Conservation (phyloP, 257 asterid species). For the Thymus mandschuricus region DNA sequence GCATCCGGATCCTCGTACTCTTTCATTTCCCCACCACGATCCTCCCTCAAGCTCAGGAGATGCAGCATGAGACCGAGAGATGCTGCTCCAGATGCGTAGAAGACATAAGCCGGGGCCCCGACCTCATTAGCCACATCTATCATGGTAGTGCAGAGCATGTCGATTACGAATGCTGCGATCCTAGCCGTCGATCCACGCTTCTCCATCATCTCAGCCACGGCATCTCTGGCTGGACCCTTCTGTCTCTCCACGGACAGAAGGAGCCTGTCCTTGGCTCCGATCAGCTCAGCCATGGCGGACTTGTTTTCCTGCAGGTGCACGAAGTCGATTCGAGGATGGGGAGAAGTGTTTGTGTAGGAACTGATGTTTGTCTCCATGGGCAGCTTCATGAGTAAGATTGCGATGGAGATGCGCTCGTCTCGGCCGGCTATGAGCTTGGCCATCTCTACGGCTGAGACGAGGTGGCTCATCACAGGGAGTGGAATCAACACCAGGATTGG, state of each 20-base stretch:
- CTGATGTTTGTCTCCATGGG: constrained; percentile 29
- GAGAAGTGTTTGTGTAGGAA: constrained; percentile 19
- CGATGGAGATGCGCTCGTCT: constrained; percentile 39
- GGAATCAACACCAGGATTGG: constrained; percentile 46
- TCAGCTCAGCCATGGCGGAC: neutral
- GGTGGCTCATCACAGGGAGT: constrained; percentile 44
- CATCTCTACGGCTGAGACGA: constrained; percentile 35
- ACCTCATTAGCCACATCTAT: constrained; percentile 36
- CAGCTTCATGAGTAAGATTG: constrained; percentile 40
- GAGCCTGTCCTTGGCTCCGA: neutral
- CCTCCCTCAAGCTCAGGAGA: constrained; percentile 34
- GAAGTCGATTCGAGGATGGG: constrained; percentile 32
- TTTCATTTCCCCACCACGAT: constrained; percentile 12
- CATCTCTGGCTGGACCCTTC: constrained; percentile 33
- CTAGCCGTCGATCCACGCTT: too few relatives aligned
- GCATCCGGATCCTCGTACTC: constrained; percentile 12
- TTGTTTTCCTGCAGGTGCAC: constrained; percentile 15
- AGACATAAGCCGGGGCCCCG: constrained; percentile 33
- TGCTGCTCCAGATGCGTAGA: constrained; percentile 25
- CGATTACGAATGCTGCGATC: constrained; percentile 41
- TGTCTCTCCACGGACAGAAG: constrained; percentile 30
- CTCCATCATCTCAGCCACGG: constrained; percentile 15
- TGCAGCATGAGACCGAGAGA: constrained; percentile 39
- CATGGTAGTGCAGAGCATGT: constrained; percentile 28
- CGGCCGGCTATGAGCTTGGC: constrained; percentile 42